Percentiles rank a stretch among this genome's conserved stretches.
Evolutionary conservation across 495 filamentous ascomycete genomes (phyloP).

Genomic region (Penicillium chermesinum): DNA sequence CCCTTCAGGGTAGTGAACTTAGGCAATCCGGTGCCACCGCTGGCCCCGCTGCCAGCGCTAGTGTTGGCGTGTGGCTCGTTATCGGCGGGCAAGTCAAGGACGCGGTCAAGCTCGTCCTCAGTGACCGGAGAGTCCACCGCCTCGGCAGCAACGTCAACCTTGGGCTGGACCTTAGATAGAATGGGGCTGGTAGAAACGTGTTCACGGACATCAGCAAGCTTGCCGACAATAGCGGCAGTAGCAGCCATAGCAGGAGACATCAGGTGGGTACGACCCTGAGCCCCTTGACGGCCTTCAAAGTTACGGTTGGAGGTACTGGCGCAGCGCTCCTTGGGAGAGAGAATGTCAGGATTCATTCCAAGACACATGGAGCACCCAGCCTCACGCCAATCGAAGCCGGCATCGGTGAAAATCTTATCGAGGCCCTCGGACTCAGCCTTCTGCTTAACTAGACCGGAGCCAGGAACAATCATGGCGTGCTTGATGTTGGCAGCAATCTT

Average conservation of each 20-base stretch:
- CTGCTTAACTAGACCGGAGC: constrained; percentile 89
- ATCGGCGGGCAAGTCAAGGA: constrained; percentile 73
- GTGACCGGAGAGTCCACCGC: constrained; percentile 62
- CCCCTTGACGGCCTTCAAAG: constrained; percentile 95
- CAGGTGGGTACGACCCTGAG: constrained; percentile 86
- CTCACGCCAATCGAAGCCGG: constrained; percentile 97
- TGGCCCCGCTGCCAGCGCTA: constrained; percentile 31
- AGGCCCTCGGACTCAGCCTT: constrained; percentile 90
- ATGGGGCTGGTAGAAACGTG: constrained; percentile 56
- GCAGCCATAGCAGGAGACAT: constrained; percentile 98
- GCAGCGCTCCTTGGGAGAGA: constrained; percentile 89
- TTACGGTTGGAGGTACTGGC: constrained; percentile 96
- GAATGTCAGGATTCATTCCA: constrained; percentile 98
- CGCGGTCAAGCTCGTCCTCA: constrained; percentile 70
- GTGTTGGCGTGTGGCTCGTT: constrained; percentile 57
- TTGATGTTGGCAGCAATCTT: constrained; percentile 84
- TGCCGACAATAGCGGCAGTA: constrained; percentile 82
- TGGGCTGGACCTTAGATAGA: constrained; percentile 52
- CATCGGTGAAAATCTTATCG: constrained; percentile 84
- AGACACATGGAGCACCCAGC: constrained; percentile 98
- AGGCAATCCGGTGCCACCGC: constrained; percentile 60
- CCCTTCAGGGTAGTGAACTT: constrained; percentile 80
- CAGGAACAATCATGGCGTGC: constrained; percentile 92
- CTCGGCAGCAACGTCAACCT: constrained; percentile 53
- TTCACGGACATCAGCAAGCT: constrained; percentile 85